Evolutionary conservation across 352 stramenopile genomes (phyloP), one percentile per base, ranked within the genome.

Genomic region (Peronosclerospora sorghi): DNA sequence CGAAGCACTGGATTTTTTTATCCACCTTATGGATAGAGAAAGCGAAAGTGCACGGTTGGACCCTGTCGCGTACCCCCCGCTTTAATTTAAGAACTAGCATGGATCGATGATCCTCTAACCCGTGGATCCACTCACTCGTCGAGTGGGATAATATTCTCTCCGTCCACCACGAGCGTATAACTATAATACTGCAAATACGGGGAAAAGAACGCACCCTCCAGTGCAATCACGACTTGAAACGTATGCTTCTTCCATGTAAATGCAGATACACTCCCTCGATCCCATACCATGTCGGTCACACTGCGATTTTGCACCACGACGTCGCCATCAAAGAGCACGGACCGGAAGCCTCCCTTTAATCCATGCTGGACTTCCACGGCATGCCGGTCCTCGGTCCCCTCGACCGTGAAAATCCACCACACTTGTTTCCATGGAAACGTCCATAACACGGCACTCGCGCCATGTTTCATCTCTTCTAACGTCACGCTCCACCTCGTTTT

Each of bases 371-470:
- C 30, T 48, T 90, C 77, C 20, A 90, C 64, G 20, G 61, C 76
- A 59, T 87, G 68, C 29, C 53, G 58, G 41, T 74, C 71, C 20
- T 65, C 68, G 15, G 48, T 63, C 4, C 52, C 59, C 27, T 78
- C 58, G 41, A 82, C 38, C 48, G 77, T 67, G 32, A 90, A 77
- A 39, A 86, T 73, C 78, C 78, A 90, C 78, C 78, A 90, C 29
- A 87, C 57, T 43, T 90, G 78, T 45, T 90, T 90, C 78, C 78
- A 90, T 32, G 78, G 78, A 44, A 90, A 90, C 24, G 78, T 90
- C 44, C 86, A 85, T 37, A 90, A 38, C 12, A 90, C 48, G 13
- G 78, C 73, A 20, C 74, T 87, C 15, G 74, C 74, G 1, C 73
- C 45, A 41, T 90, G 78, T 49, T 90, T 90, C 51, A 90, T 90